Conservation (phyloP, 352 stramenopile species). For the Blastocystis sp. region DNA sequence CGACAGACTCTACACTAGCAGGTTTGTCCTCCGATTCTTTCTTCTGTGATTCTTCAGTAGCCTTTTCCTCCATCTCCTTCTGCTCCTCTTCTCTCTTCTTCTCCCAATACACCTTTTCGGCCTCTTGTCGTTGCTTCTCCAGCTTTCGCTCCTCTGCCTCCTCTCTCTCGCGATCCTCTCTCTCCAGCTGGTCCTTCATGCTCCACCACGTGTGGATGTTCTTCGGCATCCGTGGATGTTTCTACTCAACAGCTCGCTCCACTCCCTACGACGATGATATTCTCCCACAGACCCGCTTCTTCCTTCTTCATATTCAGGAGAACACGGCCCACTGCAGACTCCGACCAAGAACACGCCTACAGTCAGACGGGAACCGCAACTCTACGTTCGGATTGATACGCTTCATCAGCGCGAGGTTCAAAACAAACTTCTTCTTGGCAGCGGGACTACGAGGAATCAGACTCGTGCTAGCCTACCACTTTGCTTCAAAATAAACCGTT, state of each 20-base stretch:
- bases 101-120: slow-evolving; percentile 46
- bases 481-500: slow-evolving; percentile 33
- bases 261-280: slow-evolving; percentile 18
- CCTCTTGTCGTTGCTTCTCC: neutral
- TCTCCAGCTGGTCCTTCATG: slow-evolving; percentile 57
- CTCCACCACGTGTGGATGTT: slow-evolving; percentile 61
- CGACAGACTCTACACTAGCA: neutral
- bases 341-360: slow-evolving; percentile 1
- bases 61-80: neutral
- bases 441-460: slow-evolving; percentile 12
- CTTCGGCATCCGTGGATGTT: slow-evolving; percentile 4
- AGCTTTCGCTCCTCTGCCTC: slow-evolving; percentile 26
- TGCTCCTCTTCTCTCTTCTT: slow-evolving; percentile 36
- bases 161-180: slow-evolving; percentile 40
- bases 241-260: neutral
- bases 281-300: slow-evolving; percentile 46
- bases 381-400: slow-evolving; percentile 20
- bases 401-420: slow-evolving; percentile 28
- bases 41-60: neutral
- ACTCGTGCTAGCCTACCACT: neutral
- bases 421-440: slow-evolving; percentile 58
- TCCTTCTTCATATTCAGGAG: slow-evolving; percentile 50
- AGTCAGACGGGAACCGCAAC: neutral
- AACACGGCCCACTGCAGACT: slow-evolving; percentile 45
- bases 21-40: neutral